Percentiles rank a stretch among this genome's conserved stretches.
Conservation (phyloP, 2,329 filamentous ascomycete species). For the Calonectria pseudoturangicola region DNA sequence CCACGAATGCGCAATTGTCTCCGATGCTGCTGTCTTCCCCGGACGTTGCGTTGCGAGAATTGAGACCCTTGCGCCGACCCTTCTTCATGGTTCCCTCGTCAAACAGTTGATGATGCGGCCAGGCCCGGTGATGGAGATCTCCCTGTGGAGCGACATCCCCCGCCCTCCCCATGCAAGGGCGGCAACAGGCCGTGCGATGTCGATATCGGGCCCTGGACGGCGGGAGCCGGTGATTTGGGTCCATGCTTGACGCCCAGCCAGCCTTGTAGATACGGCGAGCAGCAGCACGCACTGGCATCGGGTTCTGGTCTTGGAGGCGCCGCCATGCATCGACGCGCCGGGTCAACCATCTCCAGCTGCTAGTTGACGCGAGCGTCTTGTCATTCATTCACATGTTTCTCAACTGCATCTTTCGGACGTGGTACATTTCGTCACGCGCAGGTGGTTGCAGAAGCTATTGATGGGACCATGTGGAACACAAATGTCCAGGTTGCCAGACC, state of each 20-base stretch:
- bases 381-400: constrained; percentile 25
- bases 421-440: constrained; percentile 7
- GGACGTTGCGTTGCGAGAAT: not conserved
- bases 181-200: constrained; percentile 25
- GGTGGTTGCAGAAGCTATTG: not conserved
- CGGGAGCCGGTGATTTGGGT: constrained; percentile 25
- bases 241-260: constrained; percentile 22
- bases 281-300: not conserved
- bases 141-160: constrained; percentile 22
- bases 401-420: not conserved
- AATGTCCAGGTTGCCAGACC: not conserved
- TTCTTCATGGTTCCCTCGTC: constrained; percentile 28
- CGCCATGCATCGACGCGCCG: not conserved
- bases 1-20: not conserved
- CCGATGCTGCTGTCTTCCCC: not conserved
- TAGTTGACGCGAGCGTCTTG: constrained; percentile 11
- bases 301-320: not conserved
- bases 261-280: constrained; percentile 7
- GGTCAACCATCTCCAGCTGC: not conserved
- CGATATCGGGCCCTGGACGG: constrained; percentile 22
- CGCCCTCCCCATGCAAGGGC: constrained; percentile 35
- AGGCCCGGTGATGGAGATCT: constrained; percentile 20
- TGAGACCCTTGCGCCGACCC: not conserved
- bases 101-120: constrained; percentile 30
- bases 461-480: not conserved